Conservation (phyloP, 805 yeast species). For the Yamadazyma takamatsuzukensis region DNA sequence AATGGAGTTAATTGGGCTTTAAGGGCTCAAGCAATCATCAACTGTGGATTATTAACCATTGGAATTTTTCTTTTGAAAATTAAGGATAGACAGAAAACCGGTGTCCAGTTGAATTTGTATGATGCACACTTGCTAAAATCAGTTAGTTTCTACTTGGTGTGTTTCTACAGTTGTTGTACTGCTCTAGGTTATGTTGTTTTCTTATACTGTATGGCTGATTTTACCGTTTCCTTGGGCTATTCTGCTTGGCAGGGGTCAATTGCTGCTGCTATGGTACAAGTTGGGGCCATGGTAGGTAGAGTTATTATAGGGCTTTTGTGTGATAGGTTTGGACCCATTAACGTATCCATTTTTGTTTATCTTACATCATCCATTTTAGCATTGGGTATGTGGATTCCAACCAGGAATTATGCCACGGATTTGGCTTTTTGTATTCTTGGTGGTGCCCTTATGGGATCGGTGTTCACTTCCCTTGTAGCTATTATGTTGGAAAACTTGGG, state of each 20-base stretch:
- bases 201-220: constrained; percentile 53
- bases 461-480: constrained; percentile 56
- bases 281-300: constrained; percentile 53
- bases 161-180: constrained; percentile 38
- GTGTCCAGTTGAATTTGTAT: constrained; percentile 20
- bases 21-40: constrained; percentile 36
- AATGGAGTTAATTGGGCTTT: constrained; percentile 41
- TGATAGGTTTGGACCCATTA: constrained; percentile 52
- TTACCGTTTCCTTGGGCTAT: constrained; percentile 58
- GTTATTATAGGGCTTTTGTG: constrained; percentile 50
- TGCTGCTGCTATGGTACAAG: constrained; percentile 58
- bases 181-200: constrained; percentile 54
- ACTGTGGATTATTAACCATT: constrained; percentile 12
- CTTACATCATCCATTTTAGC: constrained; percentile 22
- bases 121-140: constrained; percentile 35
- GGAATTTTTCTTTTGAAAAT: constrained; percentile 12
- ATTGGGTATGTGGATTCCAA: constrained; percentile 43
- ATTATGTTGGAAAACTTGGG: constrained; percentile 44
- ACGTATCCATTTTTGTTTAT: constrained; percentile 30
- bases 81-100: constrained; percentile 1
- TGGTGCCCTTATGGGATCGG: constrained; percentile 58
- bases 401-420: constrained; percentile 53
- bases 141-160: constrained; percentile 39
- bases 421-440: constrained; percentile 46
- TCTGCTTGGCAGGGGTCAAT: constrained; percentile 49